phyloP scores from a whole-genome alignment of 805 yeast genomes.

The Kodamaea kakaduensis region DNA sequence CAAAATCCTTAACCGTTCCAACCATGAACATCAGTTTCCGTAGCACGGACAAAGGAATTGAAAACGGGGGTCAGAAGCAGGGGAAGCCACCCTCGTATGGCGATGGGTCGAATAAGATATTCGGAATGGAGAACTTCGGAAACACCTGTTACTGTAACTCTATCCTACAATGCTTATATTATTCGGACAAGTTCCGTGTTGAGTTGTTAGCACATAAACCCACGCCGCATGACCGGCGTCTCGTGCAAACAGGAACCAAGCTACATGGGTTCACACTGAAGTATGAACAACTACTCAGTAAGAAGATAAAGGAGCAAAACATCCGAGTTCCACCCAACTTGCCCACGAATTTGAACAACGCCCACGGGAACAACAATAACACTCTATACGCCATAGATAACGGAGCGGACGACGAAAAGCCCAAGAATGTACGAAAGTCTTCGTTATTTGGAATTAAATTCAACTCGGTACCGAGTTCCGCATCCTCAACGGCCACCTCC shows the following conservation, averaged over 20 bases:
- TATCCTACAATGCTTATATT: constrained; percentile 81
- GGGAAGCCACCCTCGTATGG: constrained; percentile 40
- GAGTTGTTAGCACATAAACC: constrained; percentile 33
- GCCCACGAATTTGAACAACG: constrained; percentile 6
- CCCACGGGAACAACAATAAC: constrained; percentile 5
- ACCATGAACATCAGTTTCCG: constrained; percentile 3
- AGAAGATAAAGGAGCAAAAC: constrained; percentile 29
- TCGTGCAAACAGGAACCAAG: constrained; percentile 27
- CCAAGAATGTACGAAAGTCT: constrained; percentile 29
- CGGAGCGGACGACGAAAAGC: constrained; percentile 15
- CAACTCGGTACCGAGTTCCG: constrained; percentile 16
- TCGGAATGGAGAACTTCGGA: constrained; percentile 82
- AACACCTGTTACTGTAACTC: constrained; percentile 95
- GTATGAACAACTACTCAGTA: constrained; percentile 37
- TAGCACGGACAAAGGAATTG: constrained; percentile 1
- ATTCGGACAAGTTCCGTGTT: constrained; percentile 65
- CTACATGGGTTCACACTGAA: constrained; percentile 36
- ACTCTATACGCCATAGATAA: neutral
- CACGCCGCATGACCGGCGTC: constrained; percentile 29
- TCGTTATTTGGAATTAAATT: constrained; percentile 40
- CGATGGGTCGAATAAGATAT: constrained; percentile 65
- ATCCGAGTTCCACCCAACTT: constrained; percentile 3
- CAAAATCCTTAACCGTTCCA: neutral
- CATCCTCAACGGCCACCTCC: constrained; percentile 1
- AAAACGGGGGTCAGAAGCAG: neutral